Percentiles rank a stretch among this genome's conserved stretches.
Evolutionary conservation across 805 yeast genomes (phyloP).

Genomic region (Saccharomycopsis sp.): DNA sequence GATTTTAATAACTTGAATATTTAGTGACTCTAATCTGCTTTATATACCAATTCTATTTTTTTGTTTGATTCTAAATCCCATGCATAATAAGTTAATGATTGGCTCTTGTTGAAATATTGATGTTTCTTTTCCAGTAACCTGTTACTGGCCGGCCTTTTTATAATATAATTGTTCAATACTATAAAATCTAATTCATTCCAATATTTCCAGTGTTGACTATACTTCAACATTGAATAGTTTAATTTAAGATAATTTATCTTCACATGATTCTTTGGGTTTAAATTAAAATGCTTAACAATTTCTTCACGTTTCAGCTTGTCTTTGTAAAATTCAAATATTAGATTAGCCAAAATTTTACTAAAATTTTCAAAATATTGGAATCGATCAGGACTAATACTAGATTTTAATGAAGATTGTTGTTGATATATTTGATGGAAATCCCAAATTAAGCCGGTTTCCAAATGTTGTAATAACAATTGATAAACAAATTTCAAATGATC

Average conservation of each 20-base stretch:
- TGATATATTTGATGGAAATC: conserved; percentile 19
- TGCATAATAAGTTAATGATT: conserved; percentile 9
- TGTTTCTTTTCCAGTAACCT: conserved; percentile 4
- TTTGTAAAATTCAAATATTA: conserved; percentile 14
- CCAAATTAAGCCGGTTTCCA: conserved; percentile 19
- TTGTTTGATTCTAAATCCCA: conserved; percentile 9
- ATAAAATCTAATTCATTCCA: conserved; percentile 21
- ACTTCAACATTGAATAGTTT: conserved; percentile 6
- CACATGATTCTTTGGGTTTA: conserved; percentile 15
- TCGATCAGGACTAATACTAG: conserved; percentile 8
- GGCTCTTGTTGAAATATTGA: conserved; percentile 2
- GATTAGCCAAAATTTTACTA: conserved; percentile 11
- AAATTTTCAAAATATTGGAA: conserved; percentile 8
- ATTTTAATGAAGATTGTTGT: conserved; percentile 5
- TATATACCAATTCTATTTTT: conserved; percentile 2
- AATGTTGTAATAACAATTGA: conserved; percentile 10
- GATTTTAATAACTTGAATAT: conserved; percentile 7
- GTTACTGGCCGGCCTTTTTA: not conserved
- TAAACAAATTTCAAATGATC: conserved; percentile 17
- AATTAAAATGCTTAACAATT: conserved; percentile 15
- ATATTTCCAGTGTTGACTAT: conserved; percentile 13
- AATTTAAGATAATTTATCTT: conserved; percentile 13
- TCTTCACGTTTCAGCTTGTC: conserved; percentile 6
- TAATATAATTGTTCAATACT: conserved; percentile 14
- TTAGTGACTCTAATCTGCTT: conserved; percentile 2